Evolutionary conservation across 768 basidiomycete genomes (phyloP).

Genomic region (Mycena albidolilacea): DNA sequence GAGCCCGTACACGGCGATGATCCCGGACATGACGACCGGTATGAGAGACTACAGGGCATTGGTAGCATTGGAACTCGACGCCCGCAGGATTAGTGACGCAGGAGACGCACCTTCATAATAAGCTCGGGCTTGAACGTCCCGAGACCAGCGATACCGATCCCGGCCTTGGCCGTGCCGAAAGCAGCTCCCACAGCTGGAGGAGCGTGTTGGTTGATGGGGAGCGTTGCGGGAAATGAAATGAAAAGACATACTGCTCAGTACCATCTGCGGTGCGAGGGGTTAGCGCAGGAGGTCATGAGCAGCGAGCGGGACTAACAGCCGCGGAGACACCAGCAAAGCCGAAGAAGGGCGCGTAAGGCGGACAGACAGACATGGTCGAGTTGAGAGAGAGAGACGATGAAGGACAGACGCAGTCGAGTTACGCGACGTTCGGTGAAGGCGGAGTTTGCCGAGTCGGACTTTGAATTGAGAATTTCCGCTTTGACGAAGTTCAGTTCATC

Average conservation of each 20-base stretch:
- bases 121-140: constrained; percentile 96
- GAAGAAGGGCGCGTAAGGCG: constrained; percentile 97
- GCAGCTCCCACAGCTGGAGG: constrained; percentile 91
- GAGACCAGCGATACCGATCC: constrained; percentile 96
- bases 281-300: constrained; percentile 27
- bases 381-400: background rate
- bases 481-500: background rate
- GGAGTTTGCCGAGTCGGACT: constrained; percentile 6
- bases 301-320: constrained; percentile 69
- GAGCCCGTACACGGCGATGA: constrained; percentile 97
- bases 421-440: background rate
- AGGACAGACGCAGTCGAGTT: background rate
- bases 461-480: background rate
- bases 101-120: constrained; percentile 90
- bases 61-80: no score
- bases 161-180: constrained; percentile 96
- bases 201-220: background rate
- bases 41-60: constrained; percentile 80
- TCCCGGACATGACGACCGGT: constrained; percentile 98
- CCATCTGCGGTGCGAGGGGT: constrained; percentile 79
- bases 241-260: constrained; percentile 87
- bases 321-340: constrained; percentile 97
- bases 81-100: background rate
- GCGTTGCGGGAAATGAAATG: constrained; percentile 4
- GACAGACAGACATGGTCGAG: constrained; percentile 76